Evolutionary conservation across 2,329 filamentous ascomycete genomes (phyloP), one percentile per base, ranked within the genome.

Genomic region (Hypoxylon sp.): DNA sequence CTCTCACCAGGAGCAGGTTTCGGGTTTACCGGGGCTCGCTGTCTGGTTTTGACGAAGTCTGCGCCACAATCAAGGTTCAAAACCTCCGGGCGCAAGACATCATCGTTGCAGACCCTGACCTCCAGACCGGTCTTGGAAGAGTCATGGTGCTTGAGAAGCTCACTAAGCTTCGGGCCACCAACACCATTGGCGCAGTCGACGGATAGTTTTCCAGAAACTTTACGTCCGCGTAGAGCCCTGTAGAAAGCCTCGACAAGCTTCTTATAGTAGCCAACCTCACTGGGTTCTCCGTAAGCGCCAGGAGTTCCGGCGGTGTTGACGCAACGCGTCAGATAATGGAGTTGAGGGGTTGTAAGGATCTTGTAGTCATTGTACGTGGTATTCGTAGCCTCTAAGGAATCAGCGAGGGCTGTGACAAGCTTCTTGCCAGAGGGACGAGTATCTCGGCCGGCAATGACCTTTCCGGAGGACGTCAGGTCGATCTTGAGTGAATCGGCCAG

Each of bases 131-230:
- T 89, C 73, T 91, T 87, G 60, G 88, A 85, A 67, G 86, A 81
- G 60, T 92, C 90, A 54, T 98, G 83, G 74, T 92, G 85, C 78
- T 97, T 97, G 74, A 97, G 85, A 68, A 98, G 84, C 78, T 97
- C 93, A 67, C 84, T 84, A 71, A 99, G 82, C 82, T 97, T 97
- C 40, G 95, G 94, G 2, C 93, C 96, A 72, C 96, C 96, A 63
- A 99, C 93, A 73, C 96, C 96, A 75, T 99, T 99, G 74, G 96
- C 96, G 78, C 95, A 97, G 79, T 99, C 96, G 12, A 99, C 93
- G 5, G 89, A 92, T 68, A 99, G 82, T 60, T 86, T 80, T 4
- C 93, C 93, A 53, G 87, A 83, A 42, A 93, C 84, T 78, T 90
- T 94, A 72, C 89, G 89, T 68, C 91, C 89, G 71, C 89, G 88